Evolutionary conservation across 202 grass and related monocot genomes (phyloP).

Genomic region (Alloteropsis angusta): DNA sequence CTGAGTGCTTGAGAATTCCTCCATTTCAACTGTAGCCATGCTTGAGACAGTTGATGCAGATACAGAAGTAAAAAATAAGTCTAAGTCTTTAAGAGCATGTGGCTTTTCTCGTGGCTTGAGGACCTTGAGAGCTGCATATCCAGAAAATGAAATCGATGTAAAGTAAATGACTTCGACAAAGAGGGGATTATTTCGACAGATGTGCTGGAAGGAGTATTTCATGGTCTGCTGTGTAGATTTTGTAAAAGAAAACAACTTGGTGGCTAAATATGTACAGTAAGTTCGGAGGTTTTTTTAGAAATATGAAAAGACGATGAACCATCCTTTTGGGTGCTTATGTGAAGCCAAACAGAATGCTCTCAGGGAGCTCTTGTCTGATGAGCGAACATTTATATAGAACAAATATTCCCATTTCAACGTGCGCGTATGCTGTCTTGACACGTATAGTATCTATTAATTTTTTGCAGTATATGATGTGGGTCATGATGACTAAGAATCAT

Average conservation of each 20-base stretch:
- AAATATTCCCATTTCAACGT: neutral
- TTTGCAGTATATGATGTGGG: neutral
- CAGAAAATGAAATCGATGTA: constrained; percentile 41
- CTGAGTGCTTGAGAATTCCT: constrained; percentile 55
- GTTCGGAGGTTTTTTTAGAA: constrained; percentile 16
- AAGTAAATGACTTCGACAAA: constrained; percentile 39
- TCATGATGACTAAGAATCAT: constrained; percentile 7
- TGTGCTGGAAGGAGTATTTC: constrained; percentile 38
- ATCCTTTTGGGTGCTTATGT: constrained; percentile 24
- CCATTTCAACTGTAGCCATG: constrained; percentile 71
- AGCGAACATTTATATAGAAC: constrained; percentile 17
- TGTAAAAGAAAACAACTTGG: constrained; percentile 30
- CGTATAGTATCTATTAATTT: neutral
- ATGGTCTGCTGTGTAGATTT: constrained; percentile 21
- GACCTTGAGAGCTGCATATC: constrained; percentile 40
- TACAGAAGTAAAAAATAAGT: constrained; percentile 59
- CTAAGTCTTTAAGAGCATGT: constrained; percentile 24
- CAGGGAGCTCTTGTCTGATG: neutral
- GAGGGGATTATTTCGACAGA: constrained; percentile 40
- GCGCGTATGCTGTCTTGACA: neutral
- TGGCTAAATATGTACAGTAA: constrained; percentile 14
- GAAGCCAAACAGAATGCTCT: neutral
- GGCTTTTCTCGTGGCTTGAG: constrained; percentile 30
- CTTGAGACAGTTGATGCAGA: constrained; percentile 74
- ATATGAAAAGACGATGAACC: neutral